A percentile compares a stretch with the other conserved stretches of the same genome.
phyloP scores from a whole-genome alignment of 768 basidiomycete genomes.

The Trametes cinnabarina region DNA sequence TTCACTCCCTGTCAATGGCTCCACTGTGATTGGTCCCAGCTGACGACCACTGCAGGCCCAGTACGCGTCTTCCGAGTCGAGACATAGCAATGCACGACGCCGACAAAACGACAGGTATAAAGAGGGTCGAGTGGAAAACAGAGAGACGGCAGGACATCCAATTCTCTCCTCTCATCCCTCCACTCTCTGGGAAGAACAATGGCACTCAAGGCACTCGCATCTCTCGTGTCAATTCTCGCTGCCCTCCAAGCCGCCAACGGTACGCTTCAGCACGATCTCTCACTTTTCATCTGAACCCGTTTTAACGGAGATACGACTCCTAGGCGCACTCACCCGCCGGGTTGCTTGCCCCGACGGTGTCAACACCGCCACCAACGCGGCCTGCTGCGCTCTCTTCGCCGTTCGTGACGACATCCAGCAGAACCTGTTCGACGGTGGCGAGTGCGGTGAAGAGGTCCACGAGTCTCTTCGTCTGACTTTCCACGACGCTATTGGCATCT shows the following conservation, averaged over 20 bases:
- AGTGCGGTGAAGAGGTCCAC: conserved; percentile 35
- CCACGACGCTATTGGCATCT: conserved; percentile 24
- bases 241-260: conserved; percentile 18
- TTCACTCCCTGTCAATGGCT: conserved; percentile 2
- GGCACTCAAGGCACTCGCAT: conserved; percentile 12
- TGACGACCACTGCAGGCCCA: neutral
- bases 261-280: neutral
- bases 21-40: conserved; percentile 1
- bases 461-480: conserved; percentile 29
- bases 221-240: conserved; percentile 5
- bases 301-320: neutral
- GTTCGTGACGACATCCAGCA: conserved; percentile 27
- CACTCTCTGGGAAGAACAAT: conserved; percentile 1
- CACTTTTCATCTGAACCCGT: neutral
- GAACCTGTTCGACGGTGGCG: conserved; percentile 32
- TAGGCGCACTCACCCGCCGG: conserved; percentile 16
- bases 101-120: conserved; percentile 1
- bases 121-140: neutral
- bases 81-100: neutral
- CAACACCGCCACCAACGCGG: conserved; percentile 12
- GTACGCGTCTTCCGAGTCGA: neutral
- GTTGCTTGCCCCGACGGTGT: conserved; percentile 16
- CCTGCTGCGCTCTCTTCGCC: conserved; percentile 13
- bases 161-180: neutral
- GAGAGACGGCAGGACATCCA: neutral